These are phyloP conservation scores for Aspergillus diversus DNA, from an alignment of 495 filamentous ascomycete genomes.

Conservation along the genomic window DNA sequence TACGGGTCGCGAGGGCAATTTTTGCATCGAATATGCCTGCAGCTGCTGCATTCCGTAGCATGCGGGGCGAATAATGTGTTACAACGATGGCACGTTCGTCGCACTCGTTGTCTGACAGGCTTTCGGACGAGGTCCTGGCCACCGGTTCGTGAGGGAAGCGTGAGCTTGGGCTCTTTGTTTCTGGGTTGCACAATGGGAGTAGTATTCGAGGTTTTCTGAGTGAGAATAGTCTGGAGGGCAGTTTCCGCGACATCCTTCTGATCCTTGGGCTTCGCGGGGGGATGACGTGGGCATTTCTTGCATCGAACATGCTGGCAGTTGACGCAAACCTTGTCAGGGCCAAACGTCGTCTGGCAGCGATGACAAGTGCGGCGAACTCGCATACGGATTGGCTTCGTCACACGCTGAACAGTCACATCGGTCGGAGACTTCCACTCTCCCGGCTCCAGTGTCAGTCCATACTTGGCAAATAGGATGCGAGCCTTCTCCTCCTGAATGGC, in stretches of 20 bases:
- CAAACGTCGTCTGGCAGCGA: constrained; percentile 73
- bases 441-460: constrained; percentile 70
- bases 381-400: constrained; percentile 91
- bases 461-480: constrained; percentile 72
- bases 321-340: constrained; percentile 68
- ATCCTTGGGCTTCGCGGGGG: constrained; percentile 51
- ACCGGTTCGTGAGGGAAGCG: constrained; percentile 63
- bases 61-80: constrained; percentile 60
- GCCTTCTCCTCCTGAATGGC: constrained; percentile 66
- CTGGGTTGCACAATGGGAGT: constrained; percentile 21
- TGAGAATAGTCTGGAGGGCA: constrained; percentile 39
- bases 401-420: constrained; percentile 65
- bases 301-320: constrained; percentile 77
- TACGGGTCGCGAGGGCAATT: constrained; percentile 83
- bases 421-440: constrained; percentile 66
- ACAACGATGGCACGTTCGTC: constrained; percentile 80
- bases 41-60: constrained; percentile 67
- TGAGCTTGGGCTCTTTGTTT: constrained; percentile 46
- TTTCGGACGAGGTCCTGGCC: constrained; percentile 73
- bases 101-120: constrained; percentile 67
- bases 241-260: constrained; percentile 47
- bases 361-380: constrained; percentile 84
- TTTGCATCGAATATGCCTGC: constrained; percentile 77
- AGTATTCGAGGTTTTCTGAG: constrained; percentile 24
- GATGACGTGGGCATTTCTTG: constrained; percentile 76